These are phyloP conservation scores for Zizania latifolia DNA, from an alignment of 176 grass and related monocot species.

Conservation along the genomic window DNA sequence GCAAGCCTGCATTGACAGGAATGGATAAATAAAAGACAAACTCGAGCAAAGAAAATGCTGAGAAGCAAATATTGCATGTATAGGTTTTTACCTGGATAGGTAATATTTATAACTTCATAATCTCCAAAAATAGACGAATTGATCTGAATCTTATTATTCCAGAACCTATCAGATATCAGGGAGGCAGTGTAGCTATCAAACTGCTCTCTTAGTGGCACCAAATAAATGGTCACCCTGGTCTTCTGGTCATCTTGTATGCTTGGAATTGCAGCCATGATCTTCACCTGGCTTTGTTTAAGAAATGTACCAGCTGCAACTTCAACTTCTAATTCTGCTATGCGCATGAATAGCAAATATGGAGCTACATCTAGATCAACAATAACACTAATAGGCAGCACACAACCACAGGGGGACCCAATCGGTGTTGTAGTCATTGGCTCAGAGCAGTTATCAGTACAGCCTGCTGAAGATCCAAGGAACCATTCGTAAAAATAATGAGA, in stretches of 20 bases:
- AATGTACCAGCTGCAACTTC: constrained; percentile 89
- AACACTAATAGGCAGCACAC: constrained; percentile 73
- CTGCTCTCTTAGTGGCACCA: constrained; percentile 86
- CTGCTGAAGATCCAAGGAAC: constrained; percentile 40
- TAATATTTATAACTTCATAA: constrained; percentile 67
- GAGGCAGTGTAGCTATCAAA: constrained; percentile 69
- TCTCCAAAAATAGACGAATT: constrained; percentile 76
- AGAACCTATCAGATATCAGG: constrained; percentile 78
- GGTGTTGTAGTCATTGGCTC: constrained; percentile 62
- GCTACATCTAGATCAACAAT: constrained; percentile 66
- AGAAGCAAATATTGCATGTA: constrained; percentile 10
- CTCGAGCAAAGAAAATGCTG: neutral
- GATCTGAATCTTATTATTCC: constrained; percentile 67
- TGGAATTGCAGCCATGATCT: constrained; percentile 89
- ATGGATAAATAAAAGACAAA: neutral
- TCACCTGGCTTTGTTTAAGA: constrained; percentile 96
- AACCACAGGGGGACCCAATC: constrained; percentile 78
- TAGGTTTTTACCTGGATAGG: constrained; percentile 69
- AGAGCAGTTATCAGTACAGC: constrained; percentile 64
- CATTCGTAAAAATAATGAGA: constrained; percentile 11
- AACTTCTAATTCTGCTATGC: constrained; percentile 75
- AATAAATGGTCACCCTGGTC: constrained; percentile 81
- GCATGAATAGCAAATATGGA: constrained; percentile 78
- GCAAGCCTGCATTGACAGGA: constrained; percentile 51
- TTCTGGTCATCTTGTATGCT: constrained; percentile 76